phyloP scores from a whole-genome alignment of 495 filamentous ascomycete species.

The Podospora pseudoanserina region DNA sequence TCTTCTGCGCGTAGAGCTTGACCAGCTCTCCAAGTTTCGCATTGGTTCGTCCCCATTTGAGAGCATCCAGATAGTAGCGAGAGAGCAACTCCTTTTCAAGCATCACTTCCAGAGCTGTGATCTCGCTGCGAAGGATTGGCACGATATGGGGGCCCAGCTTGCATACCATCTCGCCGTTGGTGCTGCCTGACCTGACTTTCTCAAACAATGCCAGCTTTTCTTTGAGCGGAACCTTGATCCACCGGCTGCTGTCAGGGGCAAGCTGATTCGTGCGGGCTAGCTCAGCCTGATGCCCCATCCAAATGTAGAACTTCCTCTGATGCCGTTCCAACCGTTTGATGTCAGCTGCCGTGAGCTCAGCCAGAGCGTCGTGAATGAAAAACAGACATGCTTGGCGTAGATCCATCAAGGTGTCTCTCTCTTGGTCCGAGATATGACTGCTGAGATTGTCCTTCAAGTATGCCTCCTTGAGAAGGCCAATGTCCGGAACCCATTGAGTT shows the following conservation, averaged over 20 bases:
- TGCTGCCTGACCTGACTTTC: slow-evolving; percentile 20
- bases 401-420: slow-evolving; percentile 26
- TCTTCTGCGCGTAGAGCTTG: slow-evolving; percentile 37
- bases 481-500: slow-evolving; percentile 29
- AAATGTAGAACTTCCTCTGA: slow-evolving; percentile 34
- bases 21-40: slow-evolving; percentile 31
- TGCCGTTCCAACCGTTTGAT: slow-evolving; percentile 22
- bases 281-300: slow-evolving; percentile 31
- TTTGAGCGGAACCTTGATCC: slow-evolving; percentile 13
- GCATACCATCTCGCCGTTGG: slow-evolving; percentile 33
- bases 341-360: slow-evolving; percentile 19
- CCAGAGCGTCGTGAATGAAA: slow-evolving; percentile 29
- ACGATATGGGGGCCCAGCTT: slow-evolving; percentile 26
- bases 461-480: slow-evolving; percentile 21
- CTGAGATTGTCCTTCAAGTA: slow-evolving; percentile 24
- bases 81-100: slow-evolving; percentile 28
- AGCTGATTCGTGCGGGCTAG: slow-evolving; percentile 25
- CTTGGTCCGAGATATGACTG: slow-evolving; percentile 20
- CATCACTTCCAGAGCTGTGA: slow-evolving; percentile 32
- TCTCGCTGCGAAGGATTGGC: slow-evolving; percentile 21
- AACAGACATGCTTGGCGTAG: slow-evolving; percentile 29
- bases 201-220: slow-evolving; percentile 16
- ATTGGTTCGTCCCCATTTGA: slow-evolving; percentile 32
- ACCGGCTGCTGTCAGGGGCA: slow-evolving; percentile 23
- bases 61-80: slow-evolving; percentile 28